Conservation (phyloP, 192 early-diverging fungal genomes). For the Mortierella hygrophila region DNA sequence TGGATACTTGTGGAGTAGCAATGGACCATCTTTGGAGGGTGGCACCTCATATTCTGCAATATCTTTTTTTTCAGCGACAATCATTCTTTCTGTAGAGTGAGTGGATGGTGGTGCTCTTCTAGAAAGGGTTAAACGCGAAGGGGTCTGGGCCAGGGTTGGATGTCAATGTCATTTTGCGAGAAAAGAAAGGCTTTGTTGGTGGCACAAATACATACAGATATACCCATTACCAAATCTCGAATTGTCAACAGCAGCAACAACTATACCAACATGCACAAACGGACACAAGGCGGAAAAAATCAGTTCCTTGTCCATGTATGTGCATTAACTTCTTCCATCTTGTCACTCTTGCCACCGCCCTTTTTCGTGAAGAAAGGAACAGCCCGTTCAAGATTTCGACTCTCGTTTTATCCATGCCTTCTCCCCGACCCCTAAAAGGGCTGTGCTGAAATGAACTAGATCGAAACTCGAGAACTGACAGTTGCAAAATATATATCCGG, state of each 20-base stretch:
- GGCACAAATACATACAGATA: no score
- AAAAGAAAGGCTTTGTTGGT: no score
- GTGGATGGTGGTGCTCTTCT: no score
- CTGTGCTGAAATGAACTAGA: background rate
- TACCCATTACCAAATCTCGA: background rate
- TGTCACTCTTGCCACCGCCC: background rate
- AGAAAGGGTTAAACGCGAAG: no score
- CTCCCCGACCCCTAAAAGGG: background rate
- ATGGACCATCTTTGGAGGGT: no score
- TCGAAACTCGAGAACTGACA: no score
- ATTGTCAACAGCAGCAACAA: background rate
- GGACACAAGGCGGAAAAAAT: conserved; percentile 7
- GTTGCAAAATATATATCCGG: background rate
- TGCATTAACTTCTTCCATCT: background rate
- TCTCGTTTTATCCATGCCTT: background rate
- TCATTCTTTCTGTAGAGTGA: no score
- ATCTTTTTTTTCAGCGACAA: no score
- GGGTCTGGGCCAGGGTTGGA: no score
- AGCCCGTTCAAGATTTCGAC: background rate
- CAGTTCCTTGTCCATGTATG: background rate
- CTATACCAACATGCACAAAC: background rate
- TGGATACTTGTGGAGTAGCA: no score
- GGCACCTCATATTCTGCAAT: no score
- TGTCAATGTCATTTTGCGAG: no score
- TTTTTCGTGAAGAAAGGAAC: background rate